Evolutionary conservation across 1,284 basidiomycete genomes (phyloP), one percentile per base, ranked within the genome.

Genomic region (Cutaneotrichosporon mucoides): DNA sequence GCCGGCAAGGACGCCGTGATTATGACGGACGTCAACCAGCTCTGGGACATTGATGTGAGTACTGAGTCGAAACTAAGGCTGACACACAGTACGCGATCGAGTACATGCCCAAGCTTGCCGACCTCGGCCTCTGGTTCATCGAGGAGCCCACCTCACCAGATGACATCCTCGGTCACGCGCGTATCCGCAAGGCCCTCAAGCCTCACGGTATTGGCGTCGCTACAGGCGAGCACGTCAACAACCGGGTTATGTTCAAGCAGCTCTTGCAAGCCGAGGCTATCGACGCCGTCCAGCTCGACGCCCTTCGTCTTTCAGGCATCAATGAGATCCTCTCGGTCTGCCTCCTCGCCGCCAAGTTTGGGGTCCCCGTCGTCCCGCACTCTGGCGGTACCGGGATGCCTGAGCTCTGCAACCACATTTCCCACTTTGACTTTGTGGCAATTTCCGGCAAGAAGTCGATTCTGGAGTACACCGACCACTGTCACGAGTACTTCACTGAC

Each of bases 81-180:
- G 24, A 24, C 24, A 24, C 24, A 24, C 24, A 24, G 24, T 84
- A 92, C 74, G 92, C 92, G 5, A 89, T 95, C 69, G 89, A 93
- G 53, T 95, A 93, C 76, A 90, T 94, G 64, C 85, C 85, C 68
- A 82, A 85, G 61, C 81, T 96, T 42, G 83, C 84, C 63, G 83
- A 84, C 60, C 85, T 92, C 73, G 88, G 87, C 68, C 91, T 92
- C 13, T 94, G 92, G 92, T 95, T 92, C 79, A 94, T 94, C 68
- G 92, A 94, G 71, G 91, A 94, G 73, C 92, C 92, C 0, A 94
- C 92, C 0, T 90, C 91, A 0, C 92, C 89, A 1, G 92, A 94
- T 70, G 91, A 94, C 84, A 51, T 75, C 76, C 68, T 79, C 68
- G 88, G 79, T 4, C 80, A 81, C 62, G 80, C 80, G 16, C 67